A percentile compares a stretch with the other conserved stretches of the same genome.
These are phyloP conservation scores for Rhododendron ovatum DNA, from an alignment of 148 eudicot genomes.

Conservation along the genomic window DNA sequence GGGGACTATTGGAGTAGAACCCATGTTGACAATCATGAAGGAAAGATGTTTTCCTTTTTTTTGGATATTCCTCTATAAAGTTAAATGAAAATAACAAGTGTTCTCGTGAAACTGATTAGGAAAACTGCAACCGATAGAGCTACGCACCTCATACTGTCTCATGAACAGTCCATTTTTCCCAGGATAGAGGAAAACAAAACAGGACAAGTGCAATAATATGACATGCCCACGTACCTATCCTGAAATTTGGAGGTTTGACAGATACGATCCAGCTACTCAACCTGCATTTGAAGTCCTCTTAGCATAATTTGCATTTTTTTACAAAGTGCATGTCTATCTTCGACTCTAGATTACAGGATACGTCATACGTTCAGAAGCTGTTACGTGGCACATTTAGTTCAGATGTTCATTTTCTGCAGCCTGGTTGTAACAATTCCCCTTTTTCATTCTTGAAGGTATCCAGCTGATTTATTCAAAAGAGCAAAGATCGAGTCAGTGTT, in stretches of 20 bases:
- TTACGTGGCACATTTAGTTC: not conserved
- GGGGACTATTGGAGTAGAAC: not conserved
- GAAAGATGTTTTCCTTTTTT: not conserved
- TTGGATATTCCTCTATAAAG: not conserved
- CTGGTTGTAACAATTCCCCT: not conserved
- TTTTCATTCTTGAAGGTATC: slow-evolving; percentile 55
- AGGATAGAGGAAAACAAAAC: not conserved
- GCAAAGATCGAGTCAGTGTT: slow-evolving; percentile 86
- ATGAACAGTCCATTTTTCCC: not conserved
- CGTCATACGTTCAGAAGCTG: not conserved
- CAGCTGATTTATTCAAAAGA: slow-evolving; percentile 72
- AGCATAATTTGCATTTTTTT: not conserved
- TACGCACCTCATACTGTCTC: not conserved
- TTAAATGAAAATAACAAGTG: not conserved
- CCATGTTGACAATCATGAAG: not conserved
- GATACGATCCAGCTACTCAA: not conserved
- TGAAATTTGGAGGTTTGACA: not conserved
- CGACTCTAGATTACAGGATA: not conserved
- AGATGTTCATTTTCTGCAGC: not conserved
- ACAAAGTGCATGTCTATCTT: not conserved
- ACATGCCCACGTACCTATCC: not conserved
- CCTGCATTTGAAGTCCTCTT: not conserved
- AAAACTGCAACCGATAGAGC: not conserved
- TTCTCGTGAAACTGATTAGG: not conserved
- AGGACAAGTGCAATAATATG: not conserved